Percentiles rank a stretch among this genome's conserved stretches.
These are phyloP conservation scores for Takashimella tepidaria DNA, from an alignment of 1,284 basidiomycete genomes.

Conservation along the genomic window DNA sequence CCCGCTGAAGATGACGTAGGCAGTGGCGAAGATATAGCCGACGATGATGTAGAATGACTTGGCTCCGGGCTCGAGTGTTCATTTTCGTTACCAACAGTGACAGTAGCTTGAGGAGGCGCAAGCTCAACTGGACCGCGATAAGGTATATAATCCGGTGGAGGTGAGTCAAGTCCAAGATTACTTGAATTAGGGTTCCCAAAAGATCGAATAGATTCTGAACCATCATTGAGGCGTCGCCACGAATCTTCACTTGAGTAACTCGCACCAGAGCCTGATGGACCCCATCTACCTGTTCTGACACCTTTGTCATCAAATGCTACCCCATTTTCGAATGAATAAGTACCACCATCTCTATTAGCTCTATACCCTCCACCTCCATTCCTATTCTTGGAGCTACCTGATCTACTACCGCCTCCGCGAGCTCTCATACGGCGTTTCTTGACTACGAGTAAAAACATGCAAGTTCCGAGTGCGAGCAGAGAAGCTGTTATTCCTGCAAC, in stretches of 20 bases:
- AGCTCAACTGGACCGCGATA: constrained; percentile 31
- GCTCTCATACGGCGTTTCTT: neutral
- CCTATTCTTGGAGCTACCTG: neutral
- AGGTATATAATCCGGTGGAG: constrained; percentile 37
- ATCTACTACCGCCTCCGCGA: too few relatives aligned
- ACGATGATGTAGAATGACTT: neutral
- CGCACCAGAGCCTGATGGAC: too few relatives aligned
- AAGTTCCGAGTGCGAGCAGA: neutral
- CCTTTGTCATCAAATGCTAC: constrained; percentile 5
- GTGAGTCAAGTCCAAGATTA: neutral
- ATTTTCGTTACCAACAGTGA: neutral
- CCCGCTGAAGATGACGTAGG: neutral
- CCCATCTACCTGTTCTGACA: neutral
- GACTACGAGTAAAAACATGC: neutral
- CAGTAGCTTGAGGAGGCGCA: neutral
- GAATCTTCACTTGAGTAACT: neutral
- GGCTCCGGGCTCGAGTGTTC: neutral
- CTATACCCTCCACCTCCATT: neutral
- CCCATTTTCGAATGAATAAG: constrained; percentile 6
- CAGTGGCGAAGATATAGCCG: neutral
- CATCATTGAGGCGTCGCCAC: constrained; percentile 8
- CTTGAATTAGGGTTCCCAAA: neutral
- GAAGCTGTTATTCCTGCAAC: neutral
- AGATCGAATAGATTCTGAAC: neutral
- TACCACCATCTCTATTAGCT: neutral